phyloP scores from a whole-genome alignment of 192 early-diverging fungal species.

The Rhizophagus sp. region DNA sequence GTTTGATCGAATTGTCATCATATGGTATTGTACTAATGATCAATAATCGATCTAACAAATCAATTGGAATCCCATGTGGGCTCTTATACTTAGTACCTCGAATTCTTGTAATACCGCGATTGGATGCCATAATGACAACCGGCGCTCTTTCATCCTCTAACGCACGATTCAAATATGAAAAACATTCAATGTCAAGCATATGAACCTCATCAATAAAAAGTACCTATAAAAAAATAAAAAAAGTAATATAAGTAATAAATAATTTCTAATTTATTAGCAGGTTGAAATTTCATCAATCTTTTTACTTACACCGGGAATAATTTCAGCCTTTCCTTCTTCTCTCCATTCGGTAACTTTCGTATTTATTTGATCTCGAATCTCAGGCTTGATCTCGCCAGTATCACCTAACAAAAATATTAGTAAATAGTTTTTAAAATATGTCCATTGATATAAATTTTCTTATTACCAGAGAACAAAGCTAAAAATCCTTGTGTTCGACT shows the following conservation, averaged over 20 bases:
- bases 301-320: conserved; percentile 85
- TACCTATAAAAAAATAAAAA: conserved; percentile 45
- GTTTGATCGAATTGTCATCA: conserved; percentile 77
- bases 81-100: conserved; percentile 95
- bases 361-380: conserved; percentile 98
- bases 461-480: conserved; percentile 88
- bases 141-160: conserved; percentile 96
- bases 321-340: conserved; percentile 98
- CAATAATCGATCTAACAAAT: conserved; percentile 91
- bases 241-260: too few species aligned
- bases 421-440: not conserved
- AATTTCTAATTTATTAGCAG: too few species aligned
- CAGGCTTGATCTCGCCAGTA: conserved; percentile 96
- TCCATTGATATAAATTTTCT: not conserved
- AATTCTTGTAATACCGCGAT: conserved; percentile 93
- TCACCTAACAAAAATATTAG: conserved; percentile 52
- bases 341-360: conserved; percentile 95
- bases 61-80: conserved; percentile 96
- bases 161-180: conserved; percentile 97
- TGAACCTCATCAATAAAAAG: conserved; percentile 99
- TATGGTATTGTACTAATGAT: conserved; percentile 95
- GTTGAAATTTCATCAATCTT: too few species aligned
- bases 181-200: conserved; percentile 99
- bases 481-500: conserved; percentile 95
- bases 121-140: conserved; percentile 99